These are phyloP conservation scores for Allantophomopsis cytisporea DNA, from an alignment of 2,329 filamentous ascomycete genomes.

Conservation along the genomic window DNA sequence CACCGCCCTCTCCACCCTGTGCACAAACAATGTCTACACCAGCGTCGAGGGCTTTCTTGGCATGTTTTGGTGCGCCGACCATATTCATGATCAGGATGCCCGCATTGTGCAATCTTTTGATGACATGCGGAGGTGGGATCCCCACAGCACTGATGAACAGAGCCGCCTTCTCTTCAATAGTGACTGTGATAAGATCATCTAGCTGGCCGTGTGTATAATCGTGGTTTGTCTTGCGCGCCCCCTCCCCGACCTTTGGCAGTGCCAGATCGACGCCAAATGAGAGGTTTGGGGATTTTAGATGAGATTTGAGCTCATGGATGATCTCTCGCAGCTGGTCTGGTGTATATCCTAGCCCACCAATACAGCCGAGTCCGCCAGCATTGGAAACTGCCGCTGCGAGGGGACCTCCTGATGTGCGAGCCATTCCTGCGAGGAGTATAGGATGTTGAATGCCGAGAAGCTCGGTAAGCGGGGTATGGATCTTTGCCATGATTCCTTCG, in stretches of 20 bases:
- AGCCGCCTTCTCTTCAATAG: conserved; percentile 68
- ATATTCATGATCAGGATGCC: conserved; percentile 92
- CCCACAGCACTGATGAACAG: conserved; percentile 85
- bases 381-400: conserved; percentile 77
- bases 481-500: conserved; percentile 22
- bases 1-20: conserved; percentile 87
- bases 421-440: conserved; percentile 89
- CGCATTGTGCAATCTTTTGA: conserved; percentile 64
- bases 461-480: conserved; percentile 64
- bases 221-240: conserved; percentile 81
- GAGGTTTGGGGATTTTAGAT: conserved; percentile 50
- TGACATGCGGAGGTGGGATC: conserved; percentile 61
- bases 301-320: conserved; percentile 72
- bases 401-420: conserved; percentile 62
- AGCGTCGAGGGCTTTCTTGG: conserved; percentile 71
- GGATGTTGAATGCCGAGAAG: conserved; percentile 80
- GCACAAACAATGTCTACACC: conserved; percentile 88
- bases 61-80: conserved; percentile 88
- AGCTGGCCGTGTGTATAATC: conserved; percentile 88
- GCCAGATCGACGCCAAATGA: conserved; percentile 90
- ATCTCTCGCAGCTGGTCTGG: conserved; percentile 64
- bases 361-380: conserved; percentile 63
- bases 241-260: conserved; percentile 75
- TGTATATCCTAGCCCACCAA: conserved; percentile 59
- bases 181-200: conserved; percentile 77